Percentiles rank a stretch among this genome's conserved stretches.
Conservation (phyloP, 2,329 filamentous ascomycete genomes). For the Thyridium curvatum region DNA sequence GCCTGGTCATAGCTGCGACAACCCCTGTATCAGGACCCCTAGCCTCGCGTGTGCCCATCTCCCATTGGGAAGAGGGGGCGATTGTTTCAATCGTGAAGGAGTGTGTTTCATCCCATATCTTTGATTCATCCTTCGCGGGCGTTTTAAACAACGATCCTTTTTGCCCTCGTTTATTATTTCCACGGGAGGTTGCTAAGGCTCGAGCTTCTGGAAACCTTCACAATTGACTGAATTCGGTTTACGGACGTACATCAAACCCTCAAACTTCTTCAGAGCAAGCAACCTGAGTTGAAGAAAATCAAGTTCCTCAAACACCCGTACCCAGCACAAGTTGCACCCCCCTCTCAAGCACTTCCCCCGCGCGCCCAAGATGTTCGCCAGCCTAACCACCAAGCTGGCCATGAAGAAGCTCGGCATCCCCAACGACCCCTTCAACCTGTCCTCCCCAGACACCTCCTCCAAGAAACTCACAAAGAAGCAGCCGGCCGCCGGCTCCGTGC, state of each 20-base stretch:
- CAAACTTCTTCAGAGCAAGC: too few relatives aligned
- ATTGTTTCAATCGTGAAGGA: not conserved
- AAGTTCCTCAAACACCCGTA: not conserved
- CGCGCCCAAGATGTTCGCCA: conserved; percentile 42
- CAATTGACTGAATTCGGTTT: too few relatives aligned
- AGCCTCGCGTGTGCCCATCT: not conserved
- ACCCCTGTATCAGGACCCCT: conserved; percentile 17
- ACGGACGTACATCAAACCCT: too few relatives aligned
- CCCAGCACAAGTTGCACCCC: conserved; percentile 1
- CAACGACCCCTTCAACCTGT: conserved; percentile 40
- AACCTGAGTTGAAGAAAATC: too few relatives aligned
- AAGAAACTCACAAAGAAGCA: conserved; percentile 22
- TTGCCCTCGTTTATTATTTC: too few relatives aligned
- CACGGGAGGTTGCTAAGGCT: too few relatives aligned
- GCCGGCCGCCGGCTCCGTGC: conserved; percentile 14
- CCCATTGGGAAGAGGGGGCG: too few relatives aligned
- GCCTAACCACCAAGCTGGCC: conserved; percentile 50
- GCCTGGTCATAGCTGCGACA: conserved; percentile 16
- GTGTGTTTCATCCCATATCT: conserved; percentile 3
- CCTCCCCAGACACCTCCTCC: conserved; percentile 22
- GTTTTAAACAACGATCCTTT: too few relatives aligned
- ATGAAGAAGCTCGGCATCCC: conserved; percentile 50
- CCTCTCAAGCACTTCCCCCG: not conserved
- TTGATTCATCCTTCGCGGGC: too few relatives aligned
- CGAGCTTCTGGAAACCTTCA: too few relatives aligned